These are phyloP conservation scores for Diospyros kaki DNA, from an alignment of 148 eudicot species.

Conservation along the genomic window DNA sequence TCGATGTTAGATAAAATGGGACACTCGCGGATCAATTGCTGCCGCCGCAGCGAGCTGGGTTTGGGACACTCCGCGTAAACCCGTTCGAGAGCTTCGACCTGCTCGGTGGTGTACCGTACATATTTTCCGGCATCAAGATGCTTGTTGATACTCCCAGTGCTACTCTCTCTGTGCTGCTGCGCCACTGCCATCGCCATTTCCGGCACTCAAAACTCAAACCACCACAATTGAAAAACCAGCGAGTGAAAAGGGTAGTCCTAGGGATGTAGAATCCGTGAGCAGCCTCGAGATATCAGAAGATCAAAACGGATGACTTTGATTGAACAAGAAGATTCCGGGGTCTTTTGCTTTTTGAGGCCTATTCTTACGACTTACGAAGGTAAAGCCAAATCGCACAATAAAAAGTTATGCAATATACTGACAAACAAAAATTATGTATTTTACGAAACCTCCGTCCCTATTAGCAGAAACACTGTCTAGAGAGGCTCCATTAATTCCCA, in stretches of 20 bases:
- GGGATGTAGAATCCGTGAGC: constrained; percentile 2
- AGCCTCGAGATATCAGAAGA: constrained; percentile 17
- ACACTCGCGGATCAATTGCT: constrained; percentile 83
- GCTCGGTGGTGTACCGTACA: constrained; percentile 83
- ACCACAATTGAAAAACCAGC: neutral
- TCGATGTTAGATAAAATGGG: constrained; percentile 82
- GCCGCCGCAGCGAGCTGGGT: constrained; percentile 81
- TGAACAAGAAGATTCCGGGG: constrained; percentile 15
- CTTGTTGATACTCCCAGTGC: constrained; percentile 50
- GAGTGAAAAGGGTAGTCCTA: neutral
- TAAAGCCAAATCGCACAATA: constrained; percentile 13
- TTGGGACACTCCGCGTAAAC: constrained; percentile 89
- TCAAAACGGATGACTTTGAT: constrained; percentile 11
- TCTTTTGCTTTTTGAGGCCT: neutral
- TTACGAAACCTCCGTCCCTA: neutral
- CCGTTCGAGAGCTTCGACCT: constrained; percentile 80
- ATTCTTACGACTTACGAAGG: neutral
- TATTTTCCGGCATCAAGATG: constrained; percentile 69
- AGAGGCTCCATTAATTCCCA: constrained; percentile 6
- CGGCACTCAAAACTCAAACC: neutral
- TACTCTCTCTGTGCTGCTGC: constrained; percentile 55
- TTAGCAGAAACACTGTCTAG: neutral
- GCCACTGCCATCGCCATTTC: constrained; percentile 74
- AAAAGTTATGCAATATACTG: constrained; percentile 3
- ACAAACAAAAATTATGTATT: constrained; percentile 8